Conservation (phyloP, 2,329 filamentous ascomycete genomes). For the Macrophomina phaseolina region DNA sequence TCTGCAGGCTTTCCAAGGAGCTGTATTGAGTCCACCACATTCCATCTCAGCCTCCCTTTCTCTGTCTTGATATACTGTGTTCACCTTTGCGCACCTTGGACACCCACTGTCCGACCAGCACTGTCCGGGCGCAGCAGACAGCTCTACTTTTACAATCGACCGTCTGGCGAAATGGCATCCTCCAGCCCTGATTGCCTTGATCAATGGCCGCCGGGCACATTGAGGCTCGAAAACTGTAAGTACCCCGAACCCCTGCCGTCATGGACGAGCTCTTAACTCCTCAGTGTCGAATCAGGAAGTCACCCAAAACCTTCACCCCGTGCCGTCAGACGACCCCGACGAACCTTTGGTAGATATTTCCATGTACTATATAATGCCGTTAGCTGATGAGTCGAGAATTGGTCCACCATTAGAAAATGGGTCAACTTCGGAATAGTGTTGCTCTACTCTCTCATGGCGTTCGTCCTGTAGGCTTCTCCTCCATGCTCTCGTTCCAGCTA, state of each 20-base stretch:
- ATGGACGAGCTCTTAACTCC: background rate
- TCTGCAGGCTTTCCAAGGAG: background rate
- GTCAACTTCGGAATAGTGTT: slow-evolving; percentile 50
- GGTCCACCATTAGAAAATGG: slow-evolving; percentile 49
- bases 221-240: slow-evolving; percentile 10
- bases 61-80: too few relatives aligned
- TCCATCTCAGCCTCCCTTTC: too few relatives aligned
- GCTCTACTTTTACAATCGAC: background rate
- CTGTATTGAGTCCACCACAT: too few relatives aligned
- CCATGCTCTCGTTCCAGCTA: background rate
- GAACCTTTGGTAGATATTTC: background rate
- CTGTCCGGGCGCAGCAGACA: background rate
- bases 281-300: background rate
- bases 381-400: slow-evolving; percentile 43
- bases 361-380: background rate
- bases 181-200: background rate
- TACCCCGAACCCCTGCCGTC: background rate
- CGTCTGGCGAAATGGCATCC: background rate
- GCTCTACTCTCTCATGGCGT: slow-evolving; percentile 53
- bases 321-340: background rate
- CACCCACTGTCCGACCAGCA: too few relatives aligned
- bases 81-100: too few relatives aligned
- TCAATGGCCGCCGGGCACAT: background rate
- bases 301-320: background rate
- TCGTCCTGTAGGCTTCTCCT: slow-evolving; percentile 32